phyloP scores from a whole-genome alignment of 805 yeast species.

The Saturnispora ahearnii region DNA sequence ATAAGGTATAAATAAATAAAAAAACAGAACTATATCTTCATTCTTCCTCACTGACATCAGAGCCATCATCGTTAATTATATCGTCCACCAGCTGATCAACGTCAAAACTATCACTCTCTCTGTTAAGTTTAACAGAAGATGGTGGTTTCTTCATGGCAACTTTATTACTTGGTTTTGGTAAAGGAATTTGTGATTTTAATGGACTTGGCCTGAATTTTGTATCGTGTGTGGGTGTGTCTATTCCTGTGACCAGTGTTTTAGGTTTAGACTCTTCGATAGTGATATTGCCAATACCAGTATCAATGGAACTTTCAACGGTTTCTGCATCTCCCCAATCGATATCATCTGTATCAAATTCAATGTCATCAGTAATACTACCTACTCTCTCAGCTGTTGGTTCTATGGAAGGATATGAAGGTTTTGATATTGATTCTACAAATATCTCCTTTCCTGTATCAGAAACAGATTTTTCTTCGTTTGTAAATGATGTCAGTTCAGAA shows the following conservation, averaged over 20 bases:
- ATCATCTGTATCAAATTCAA: slow-evolving; percentile 14
- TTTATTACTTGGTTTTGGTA: neutral
- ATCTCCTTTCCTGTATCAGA: neutral
- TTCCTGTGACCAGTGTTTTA: neutral
- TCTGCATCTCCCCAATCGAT: slow-evolving; percentile 25
- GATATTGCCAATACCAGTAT: neutral
- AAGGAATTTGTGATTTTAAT: no score
- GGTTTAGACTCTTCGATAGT: neutral
- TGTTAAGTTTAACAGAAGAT: neutral
- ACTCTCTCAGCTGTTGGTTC: neutral
- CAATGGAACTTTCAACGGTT: slow-evolving; percentile 4
- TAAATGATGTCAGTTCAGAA: neutral
- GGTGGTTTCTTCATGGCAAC: neutral
- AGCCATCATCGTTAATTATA: neutral
- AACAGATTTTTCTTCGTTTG: neutral
- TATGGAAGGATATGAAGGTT: neutral
- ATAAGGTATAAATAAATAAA: no score
- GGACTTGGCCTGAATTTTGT: neutral
- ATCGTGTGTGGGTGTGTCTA: no score
- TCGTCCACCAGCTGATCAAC: slow-evolving; percentile 6
- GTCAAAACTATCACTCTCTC: neutral
- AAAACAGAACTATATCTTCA: neutral
- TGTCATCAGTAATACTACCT: neutral
- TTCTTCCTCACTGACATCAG: slow-evolving; percentile 6
- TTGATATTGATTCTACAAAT: neutral